A percentile compares a stretch with the other conserved stretches of the same genome.
Conservation (phyloP, 441 rosid genomes). For the Syzygium malaccense region DNA sequence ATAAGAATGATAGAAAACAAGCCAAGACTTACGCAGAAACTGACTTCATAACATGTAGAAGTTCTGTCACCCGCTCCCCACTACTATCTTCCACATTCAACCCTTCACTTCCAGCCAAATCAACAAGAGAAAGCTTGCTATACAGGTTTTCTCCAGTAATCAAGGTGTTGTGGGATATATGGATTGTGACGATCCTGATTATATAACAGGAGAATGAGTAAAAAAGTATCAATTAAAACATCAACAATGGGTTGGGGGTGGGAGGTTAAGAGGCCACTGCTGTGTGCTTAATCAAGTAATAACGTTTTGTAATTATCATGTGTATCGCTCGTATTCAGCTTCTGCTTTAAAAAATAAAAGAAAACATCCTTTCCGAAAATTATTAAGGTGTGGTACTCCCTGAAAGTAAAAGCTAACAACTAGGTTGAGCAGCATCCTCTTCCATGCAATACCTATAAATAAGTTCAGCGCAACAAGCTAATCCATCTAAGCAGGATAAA, state of each 20-base stretch:
- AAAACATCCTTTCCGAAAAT: background rate
- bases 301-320: background rate
- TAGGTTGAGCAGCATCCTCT: background rate
- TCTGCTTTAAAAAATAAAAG: background rate
- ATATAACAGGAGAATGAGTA: constrained; percentile 15
- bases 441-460: background rate
- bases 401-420: background rate
- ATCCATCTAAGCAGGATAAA: background rate
- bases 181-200: constrained; percentile 74
- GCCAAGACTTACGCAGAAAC: constrained; percentile 77
- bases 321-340: background rate
- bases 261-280: background rate
- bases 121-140: constrained; percentile 96
- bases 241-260: background rate
- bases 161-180: constrained; percentile 64
- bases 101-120: constrained; percentile 96
- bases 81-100: constrained; percentile 77
- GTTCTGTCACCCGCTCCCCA: constrained; percentile 92
- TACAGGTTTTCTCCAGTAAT: constrained; percentile 69
- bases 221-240: background rate
- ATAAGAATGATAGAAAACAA: constrained; percentile 2
- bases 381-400: background rate
- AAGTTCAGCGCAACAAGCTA: background rate
- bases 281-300: background rate
- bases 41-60: constrained; percentile 91